Conservation (phyloP, 768 basidiomycete genomes). For the Tephrocybe sp. region DNA sequence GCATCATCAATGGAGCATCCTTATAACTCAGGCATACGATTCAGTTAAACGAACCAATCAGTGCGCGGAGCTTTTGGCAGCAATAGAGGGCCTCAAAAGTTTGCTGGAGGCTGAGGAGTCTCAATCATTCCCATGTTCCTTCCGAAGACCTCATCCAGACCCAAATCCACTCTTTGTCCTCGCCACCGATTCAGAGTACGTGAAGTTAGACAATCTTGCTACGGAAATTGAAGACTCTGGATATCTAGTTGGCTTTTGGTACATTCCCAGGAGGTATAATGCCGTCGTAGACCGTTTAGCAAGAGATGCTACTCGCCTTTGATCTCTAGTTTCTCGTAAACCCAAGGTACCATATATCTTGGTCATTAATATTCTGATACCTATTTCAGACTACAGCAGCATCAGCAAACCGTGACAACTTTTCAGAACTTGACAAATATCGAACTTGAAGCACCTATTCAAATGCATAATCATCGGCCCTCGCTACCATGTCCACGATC, state of each 20-base stretch:
- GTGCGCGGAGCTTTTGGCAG: constrained; percentile 32
- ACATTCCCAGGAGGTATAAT: neutral
- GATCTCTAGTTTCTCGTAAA: neutral
- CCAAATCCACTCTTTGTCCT: neutral
- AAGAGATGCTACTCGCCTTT: neutral
- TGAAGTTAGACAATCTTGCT: neutral
- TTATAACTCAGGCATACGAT: constrained; percentile 22
- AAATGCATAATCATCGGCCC: too few species aligned
- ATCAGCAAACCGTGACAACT: too few species aligned
- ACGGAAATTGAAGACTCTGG: neutral
- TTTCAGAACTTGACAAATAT: too few species aligned
- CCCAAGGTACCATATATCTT: neutral
- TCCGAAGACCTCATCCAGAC: neutral
- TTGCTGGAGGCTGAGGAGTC: neutral
- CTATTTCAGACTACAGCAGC: too few species aligned
- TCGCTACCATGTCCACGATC: too few species aligned
- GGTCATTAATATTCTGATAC: neutral
- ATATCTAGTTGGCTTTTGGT: constrained; percentile 1
- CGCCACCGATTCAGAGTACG: constrained; percentile 4
- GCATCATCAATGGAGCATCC: constrained; percentile 20
- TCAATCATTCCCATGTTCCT: too few species aligned
- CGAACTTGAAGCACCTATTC: too few species aligned
- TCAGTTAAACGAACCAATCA: constrained; percentile 24
- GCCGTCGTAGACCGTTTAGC: neutral
- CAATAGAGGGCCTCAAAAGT: constrained; percentile 21